phyloP scores from a whole-genome alignment of 495 filamentous ascomycete genomes.

The Geopyxis carbonaria region DNA sequence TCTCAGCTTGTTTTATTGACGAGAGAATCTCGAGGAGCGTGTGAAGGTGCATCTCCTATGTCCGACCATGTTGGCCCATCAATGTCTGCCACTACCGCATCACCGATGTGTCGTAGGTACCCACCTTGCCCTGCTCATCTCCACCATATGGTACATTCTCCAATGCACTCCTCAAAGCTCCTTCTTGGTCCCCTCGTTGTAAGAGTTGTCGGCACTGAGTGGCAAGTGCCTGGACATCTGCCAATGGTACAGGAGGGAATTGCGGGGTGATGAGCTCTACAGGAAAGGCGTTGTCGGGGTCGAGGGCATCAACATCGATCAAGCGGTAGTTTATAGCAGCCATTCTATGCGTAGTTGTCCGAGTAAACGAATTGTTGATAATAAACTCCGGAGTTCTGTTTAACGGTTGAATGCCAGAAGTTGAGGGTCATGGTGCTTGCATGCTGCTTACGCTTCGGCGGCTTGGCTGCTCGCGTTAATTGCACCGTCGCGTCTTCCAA shows the following conservation, averaged over 20 bases:
- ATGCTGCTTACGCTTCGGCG: no score
- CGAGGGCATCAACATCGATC: slow-evolving; percentile 58
- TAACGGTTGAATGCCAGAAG: no score
- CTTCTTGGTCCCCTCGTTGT: slow-evolving; percentile 50
- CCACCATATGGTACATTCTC: slow-evolving; percentile 56
- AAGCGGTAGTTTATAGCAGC: slow-evolving; percentile 40
- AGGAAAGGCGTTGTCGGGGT: slow-evolving; percentile 58
- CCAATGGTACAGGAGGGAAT: slow-evolving; percentile 35
- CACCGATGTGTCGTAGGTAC: background rate
- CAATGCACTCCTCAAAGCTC: slow-evolving; percentile 44
- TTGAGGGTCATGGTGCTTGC: no score
- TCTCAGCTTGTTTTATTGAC: slow-evolving; percentile 56
- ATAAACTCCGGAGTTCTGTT: no score
- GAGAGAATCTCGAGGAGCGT: slow-evolving; percentile 55
- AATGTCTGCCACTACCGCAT: background rate
- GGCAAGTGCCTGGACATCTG: slow-evolving; percentile 45
- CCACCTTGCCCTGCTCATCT: slow-evolving; percentile 49
- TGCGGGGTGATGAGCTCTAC: slow-evolving; percentile 45
- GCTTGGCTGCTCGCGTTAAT: no score
- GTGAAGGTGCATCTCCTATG: slow-evolving; percentile 46
- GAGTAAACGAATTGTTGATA: no score
- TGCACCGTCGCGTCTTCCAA: no score
- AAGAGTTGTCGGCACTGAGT: slow-evolving; percentile 50
- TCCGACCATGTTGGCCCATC: slow-evolving; percentile 4
- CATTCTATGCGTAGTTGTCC: no score